Base-by-base conservation (phyloP, 2,329 filamentous ascomycete species). In the Corniculantispora saksenae region DNA sequence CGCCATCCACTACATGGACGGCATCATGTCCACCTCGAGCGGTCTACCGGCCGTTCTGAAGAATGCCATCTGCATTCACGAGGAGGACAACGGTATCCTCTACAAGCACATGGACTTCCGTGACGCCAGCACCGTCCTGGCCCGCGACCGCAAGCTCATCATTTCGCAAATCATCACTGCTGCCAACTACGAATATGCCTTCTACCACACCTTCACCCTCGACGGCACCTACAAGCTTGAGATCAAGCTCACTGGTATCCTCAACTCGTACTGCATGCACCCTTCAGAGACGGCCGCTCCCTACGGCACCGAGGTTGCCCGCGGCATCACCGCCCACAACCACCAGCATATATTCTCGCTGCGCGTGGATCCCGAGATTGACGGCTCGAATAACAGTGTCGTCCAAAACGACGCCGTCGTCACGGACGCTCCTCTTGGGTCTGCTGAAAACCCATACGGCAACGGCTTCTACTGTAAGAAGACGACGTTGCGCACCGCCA, bases 301-400 rank as follows among this genome's bases (percentile, higher is more conserved):
- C 0, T 90, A 84, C 71, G 87, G 86, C 12, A 91, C 86, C 50
- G 82, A 89, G n/a, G 88, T 92, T 0, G 82, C 83, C 0, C 83
- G 85, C 0, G 87, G 87, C 0, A 84, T 87, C 2, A 78, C 89
- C 29, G 89, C 88, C 0, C 86, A 88, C 66, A 89, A 90, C 75
- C 89, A 91, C 69, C 89, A 91, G 72, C 89, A 91, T 77, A 83
- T 91, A 65, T 91, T 91, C 74, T 85, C 81, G n/a, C 76, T 88
- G 25, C 84, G 88, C 1, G 84, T 91, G 21, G 89, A 91, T 69
- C 87, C 88, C 0, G 85, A 87, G 56, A 79, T 91, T 54, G 87
- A 90, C 71, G 87, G 87, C 0, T 79, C 84, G 67, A 77, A 79
- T 25, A 90, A 90, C 74, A 84, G 85, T 0, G 79, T 93, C 66